phyloP scores from a whole-genome alignment of 2,329 filamentous ascomycete genomes.

The Colletotrichum brevisporum region DNA sequence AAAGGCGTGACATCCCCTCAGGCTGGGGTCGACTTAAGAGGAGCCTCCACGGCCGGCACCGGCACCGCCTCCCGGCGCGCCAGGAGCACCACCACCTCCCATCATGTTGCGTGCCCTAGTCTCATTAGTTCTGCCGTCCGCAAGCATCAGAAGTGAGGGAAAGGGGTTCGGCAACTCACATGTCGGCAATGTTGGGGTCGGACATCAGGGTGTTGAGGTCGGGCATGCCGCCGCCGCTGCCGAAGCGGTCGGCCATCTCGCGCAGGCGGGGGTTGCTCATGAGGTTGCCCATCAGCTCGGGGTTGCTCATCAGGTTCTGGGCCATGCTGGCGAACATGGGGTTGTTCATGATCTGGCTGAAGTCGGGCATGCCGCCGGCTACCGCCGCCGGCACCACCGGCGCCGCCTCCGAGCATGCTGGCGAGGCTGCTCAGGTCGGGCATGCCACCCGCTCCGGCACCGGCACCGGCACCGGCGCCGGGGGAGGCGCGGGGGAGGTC shows the following conservation, averaged over 20 bases:
- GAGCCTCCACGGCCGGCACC: conserved; percentile 44
- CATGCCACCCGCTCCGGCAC: conserved; percentile 68
- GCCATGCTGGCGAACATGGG: conserved; percentile 99
- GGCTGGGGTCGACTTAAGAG: not conserved
- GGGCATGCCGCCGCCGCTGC: conserved; percentile 86
- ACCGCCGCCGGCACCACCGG: conserved; percentile 70
- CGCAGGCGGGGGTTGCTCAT: conserved; percentile 94
- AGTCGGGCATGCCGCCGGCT: conserved; percentile 89
- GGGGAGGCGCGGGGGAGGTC: conserved; percentile 57
- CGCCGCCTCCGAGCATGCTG: conserved; percentile 77
- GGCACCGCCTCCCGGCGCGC: conserved; percentile 45
- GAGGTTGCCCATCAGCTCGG: conserved; percentile 89
- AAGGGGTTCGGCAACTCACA: conserved; percentile 73
- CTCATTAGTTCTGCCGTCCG: conserved; percentile 8
- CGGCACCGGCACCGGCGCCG: conserved; percentile 53
- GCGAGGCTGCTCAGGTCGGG: conserved; percentile 80
- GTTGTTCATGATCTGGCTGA: conserved; percentile 92
- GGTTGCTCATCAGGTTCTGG: conserved; percentile 97
- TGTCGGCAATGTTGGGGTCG: conserved; percentile 91
- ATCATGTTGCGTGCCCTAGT: conserved; percentile 63
- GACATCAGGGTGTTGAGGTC: conserved; percentile 89
- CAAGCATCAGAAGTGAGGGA: no score
- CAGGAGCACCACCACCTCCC: conserved; percentile 50
- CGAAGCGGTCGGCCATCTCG: conserved; percentile 88
- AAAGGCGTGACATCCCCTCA: not conserved